Conservation (phyloP, 768 basidiomycete genomes). For the Rhodotorula paludigena region DNA sequence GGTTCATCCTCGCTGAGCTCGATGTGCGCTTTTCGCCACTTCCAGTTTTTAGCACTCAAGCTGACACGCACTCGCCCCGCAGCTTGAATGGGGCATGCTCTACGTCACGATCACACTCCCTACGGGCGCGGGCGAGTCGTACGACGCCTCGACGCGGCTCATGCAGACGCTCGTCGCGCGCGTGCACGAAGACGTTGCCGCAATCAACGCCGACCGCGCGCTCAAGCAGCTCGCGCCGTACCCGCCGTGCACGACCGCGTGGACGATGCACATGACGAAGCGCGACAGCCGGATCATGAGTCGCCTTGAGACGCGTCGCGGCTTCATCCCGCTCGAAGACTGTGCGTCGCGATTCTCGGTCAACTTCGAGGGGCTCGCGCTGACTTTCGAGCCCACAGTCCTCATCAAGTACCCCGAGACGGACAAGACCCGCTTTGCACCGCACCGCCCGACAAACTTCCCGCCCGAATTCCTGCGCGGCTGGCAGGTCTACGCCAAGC, state of each 20-base stretch:
- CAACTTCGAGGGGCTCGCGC: neutral
- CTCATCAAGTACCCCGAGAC: conserved; percentile 13
- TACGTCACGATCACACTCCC: conserved; percentile 18
- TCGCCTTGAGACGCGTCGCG: conserved; percentile 30
- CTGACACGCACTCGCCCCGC: neutral
- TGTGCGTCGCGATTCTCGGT: conserved; percentile 1
- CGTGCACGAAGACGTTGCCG: conserved; percentile 9
- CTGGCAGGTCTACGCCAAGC: conserved; percentile 23
- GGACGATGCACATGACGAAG: conserved; percentile 38
- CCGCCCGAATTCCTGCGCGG: conserved; percentile 27
- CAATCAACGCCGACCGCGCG: conserved; percentile 5
- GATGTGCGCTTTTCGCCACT: conserved; percentile 14
- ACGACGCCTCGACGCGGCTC: conserved; percentile 27
- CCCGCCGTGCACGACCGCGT: conserved; percentile 5
- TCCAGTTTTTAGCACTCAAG: fast-evolving
- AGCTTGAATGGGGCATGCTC: conserved; percentile 21
- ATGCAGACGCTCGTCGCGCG: conserved; percentile 22
- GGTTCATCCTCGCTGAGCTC: conserved; percentile 29
- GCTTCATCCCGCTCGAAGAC: conserved; percentile 34
- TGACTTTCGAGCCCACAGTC: neutral
- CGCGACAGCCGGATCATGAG: conserved; percentile 36
- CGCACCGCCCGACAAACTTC: conserved; percentile 11
- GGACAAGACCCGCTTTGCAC: neutral
- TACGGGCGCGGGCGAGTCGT: conserved; percentile 30
- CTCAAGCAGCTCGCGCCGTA: neutral